Conservation (phyloP, 2,329 filamentous ascomycete genomes). For the Gaeumannomyces tritici region DNA sequence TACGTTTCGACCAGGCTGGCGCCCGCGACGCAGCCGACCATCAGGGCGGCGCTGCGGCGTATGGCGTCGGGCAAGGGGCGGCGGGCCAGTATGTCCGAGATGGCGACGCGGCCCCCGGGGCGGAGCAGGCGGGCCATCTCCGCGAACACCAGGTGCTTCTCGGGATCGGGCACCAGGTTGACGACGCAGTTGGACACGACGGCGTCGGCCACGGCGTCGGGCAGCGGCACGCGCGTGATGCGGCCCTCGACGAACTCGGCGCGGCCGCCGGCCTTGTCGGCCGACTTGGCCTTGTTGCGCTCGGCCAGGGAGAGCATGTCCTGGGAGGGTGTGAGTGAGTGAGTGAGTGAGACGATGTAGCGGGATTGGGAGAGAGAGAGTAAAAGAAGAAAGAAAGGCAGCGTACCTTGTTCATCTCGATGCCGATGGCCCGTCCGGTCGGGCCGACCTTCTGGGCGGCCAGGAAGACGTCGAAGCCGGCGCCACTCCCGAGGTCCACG, state of each 20-base stretch:
- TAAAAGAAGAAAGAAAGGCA: too few relatives aligned
- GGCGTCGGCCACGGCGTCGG: conserved; percentile 33
- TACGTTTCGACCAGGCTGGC: conserved; percentile 44
- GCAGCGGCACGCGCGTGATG: conserved; percentile 41
- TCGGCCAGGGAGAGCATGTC: conserved; percentile 44
- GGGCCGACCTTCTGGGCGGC: conserved; percentile 38
- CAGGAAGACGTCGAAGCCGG: conserved; percentile 48
- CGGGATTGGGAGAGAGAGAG: too few relatives aligned
- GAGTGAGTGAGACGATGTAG: too few relatives aligned
- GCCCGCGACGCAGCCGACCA: conserved; percentile 51
- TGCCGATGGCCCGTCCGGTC: conserved; percentile 39
- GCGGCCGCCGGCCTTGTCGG: conserved; percentile 27
- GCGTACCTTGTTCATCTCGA: conserved; percentile 49
- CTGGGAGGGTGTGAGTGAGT: conserved; percentile 19
- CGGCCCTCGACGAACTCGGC: conserved; percentile 37
- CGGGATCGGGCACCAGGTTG: conserved; percentile 42
- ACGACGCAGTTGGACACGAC: conserved; percentile 57
- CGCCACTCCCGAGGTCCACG: conserved; percentile 47
- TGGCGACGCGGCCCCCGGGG: conserved; percentile 44
- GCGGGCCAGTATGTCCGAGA: conserved; percentile 49
- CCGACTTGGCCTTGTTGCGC: conserved; percentile 26
- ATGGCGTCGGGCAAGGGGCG: conserved; percentile 37
- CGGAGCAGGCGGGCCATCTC: conserved; percentile 51
- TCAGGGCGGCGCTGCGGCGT: conserved; percentile 37
- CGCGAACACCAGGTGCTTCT: conserved; percentile 43